These are phyloP conservation scores for Sclerotiophoma versabilis DNA, from an alignment of 2,329 filamentous ascomycete species.

Conservation along the genomic window DNA sequence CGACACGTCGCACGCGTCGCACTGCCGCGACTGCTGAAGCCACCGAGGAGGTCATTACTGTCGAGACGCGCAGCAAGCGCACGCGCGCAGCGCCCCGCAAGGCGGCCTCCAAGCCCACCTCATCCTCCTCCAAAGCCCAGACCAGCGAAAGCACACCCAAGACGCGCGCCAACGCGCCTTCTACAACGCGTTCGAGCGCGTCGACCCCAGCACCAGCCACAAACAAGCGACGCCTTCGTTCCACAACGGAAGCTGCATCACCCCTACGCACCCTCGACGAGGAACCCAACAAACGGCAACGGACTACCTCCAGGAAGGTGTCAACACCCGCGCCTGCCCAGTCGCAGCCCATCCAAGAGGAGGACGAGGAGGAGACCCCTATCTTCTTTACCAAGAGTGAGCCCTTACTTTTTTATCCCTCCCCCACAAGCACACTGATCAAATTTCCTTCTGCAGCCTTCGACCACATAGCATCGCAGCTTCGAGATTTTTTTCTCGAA, in stretches of 20 bases:
- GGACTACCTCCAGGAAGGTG: slow-evolving; percentile 8
- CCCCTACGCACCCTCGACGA: slow-evolving; percentile 27
- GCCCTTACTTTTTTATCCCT: slow-evolving; percentile 14
- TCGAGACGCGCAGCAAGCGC: slow-evolving; percentile 20
- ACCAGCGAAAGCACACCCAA: neutral
- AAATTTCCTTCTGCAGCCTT: slow-evolving; percentile 1
- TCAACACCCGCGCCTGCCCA: slow-evolving; percentile 6
- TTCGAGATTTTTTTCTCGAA: neutral
- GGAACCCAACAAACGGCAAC: slow-evolving; percentile 21
- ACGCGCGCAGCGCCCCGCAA: slow-evolving; percentile 19
- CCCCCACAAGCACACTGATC: neutral
- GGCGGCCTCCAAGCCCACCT: slow-evolving; percentile 3
- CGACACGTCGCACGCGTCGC: slow-evolving; percentile 26
- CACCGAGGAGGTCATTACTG: slow-evolving; percentile 11
- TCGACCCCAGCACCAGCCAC: slow-evolving; percentile 9
- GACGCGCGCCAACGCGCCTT: neutral
- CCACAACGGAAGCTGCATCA: slow-evolving; percentile 20
- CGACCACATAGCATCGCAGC: neutral
- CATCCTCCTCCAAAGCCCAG: neutral
- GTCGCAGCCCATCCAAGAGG: slow-evolving; percentile 14
- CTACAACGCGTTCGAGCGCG: slow-evolving; percentile 1
- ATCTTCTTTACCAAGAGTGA: slow-evolving; percentile 33
- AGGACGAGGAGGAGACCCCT: slow-evolving; percentile 26
- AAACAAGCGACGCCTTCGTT: slow-evolving; percentile 27
- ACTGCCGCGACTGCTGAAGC: slow-evolving; percentile 18